Conservation (phyloP, 2,329 filamentous ascomycete species). For the Exophiala bonariae region DNA sequence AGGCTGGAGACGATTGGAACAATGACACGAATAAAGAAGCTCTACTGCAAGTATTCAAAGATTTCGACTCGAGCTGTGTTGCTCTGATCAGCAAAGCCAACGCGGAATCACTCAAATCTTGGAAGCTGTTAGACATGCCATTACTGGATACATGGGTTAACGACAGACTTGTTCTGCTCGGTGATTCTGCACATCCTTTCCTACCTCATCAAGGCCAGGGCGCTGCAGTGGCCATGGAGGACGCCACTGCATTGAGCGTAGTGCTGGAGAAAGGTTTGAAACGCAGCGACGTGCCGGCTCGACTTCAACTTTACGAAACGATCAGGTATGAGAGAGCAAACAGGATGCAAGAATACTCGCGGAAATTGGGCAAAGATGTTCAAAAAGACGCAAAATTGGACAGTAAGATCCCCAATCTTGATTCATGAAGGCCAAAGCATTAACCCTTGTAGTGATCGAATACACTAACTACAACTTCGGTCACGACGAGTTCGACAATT, state of each 20-base stretch:
- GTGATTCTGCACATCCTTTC: constrained; percentile 70
- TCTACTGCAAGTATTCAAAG: constrained; percentile 10
- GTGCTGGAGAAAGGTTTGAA: constrained; percentile 53
- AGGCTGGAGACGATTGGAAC: constrained; percentile 36
- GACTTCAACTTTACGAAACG: constrained; percentile 60
- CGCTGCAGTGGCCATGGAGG: constrained; percentile 66
- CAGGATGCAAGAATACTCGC: constrained; percentile 58
- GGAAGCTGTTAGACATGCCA: constrained; percentile 64
- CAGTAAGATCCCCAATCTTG: neutral
- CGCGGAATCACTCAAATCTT: constrained; percentile 51
- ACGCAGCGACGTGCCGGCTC: constrained; percentile 50
- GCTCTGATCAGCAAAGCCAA: constrained; percentile 9
- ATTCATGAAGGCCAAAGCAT: constrained; percentile 4
- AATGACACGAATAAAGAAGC: constrained; percentile 3
- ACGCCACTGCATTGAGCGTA: constrained; percentile 59
- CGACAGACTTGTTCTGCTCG: constrained; percentile 57
- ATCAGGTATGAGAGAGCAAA: constrained; percentile 60
- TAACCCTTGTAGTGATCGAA: constrained; percentile 34
- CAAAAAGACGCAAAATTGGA: constrained; percentile 3
- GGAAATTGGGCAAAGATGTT: constrained; percentile 32
- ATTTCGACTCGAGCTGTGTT: constrained; percentile 4
- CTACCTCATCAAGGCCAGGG: constrained; percentile 65
- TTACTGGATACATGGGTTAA: constrained; percentile 56
- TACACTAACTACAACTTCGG: constrained; percentile 56
- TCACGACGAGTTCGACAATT: constrained; percentile 60